Evolutionary conservation across 2,329 filamentous ascomycete species (phyloP).

Genomic region (Botrytis elliptica): DNA sequence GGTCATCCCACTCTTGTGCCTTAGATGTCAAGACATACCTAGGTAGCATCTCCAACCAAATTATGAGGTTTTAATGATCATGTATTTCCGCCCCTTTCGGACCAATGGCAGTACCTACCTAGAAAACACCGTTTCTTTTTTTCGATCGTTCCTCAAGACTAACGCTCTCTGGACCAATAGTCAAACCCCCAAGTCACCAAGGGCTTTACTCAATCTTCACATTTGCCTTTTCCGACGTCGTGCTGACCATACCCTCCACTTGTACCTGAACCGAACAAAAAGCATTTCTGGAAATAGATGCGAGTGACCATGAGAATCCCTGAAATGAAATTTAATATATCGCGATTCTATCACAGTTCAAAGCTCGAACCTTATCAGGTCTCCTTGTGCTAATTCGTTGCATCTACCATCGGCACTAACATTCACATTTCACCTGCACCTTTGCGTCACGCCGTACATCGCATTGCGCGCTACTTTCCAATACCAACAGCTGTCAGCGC

Average conservation of each 20-base stretch:
- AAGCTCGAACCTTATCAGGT: neutral
- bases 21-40: neutral
- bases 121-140: neutral
- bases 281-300: neutral
- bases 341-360: neutral
- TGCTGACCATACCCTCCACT: neutral
- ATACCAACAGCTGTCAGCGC: neutral
- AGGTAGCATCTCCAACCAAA: neutral
- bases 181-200: neutral
- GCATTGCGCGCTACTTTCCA: neutral
- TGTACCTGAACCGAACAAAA: neutral
- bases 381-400: neutral
- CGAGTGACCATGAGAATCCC: neutral
- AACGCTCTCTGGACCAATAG: neutral
- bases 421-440: conserved; percentile 1
- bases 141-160: neutral
- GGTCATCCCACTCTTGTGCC: neutral
- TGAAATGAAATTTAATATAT: neutral
- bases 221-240: neutral
- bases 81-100: neutral
- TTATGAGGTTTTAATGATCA: neutral
- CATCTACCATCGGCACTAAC: neutral
- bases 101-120: neutral
- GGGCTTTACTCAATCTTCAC: neutral
- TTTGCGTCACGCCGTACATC: conserved; percentile 2